Base-by-base conservation (phyloP, 225 moss, liverwort and hornwort species). In the Thuidium tamariscinum region DNA sequence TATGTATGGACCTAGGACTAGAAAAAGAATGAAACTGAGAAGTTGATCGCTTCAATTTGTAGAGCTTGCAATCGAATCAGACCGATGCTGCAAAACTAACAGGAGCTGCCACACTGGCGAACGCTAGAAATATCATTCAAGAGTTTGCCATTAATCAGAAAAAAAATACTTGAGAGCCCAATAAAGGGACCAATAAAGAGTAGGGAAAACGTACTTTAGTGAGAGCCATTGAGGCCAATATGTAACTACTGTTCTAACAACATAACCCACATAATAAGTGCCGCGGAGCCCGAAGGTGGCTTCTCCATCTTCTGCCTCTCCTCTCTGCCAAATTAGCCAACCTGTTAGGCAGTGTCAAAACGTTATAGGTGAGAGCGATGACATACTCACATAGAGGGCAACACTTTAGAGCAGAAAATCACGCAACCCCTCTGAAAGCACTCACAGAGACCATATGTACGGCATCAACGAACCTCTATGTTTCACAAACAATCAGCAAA, bases 311-410 rank as follows among this genome's bases (percentile, higher is more conserved):
- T 77, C 89, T 34, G 74, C 85, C 59, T 83, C 85, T 89, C 56
- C 89, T 88, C 83, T 95, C 97, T 97, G 97, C 97, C 94, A 94
- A 92, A 89, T 88, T 81, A 90, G 64, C 91, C 93, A 93, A 71
- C 94, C 97, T 97, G 95, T 94, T 96, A 96, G 92, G 84, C 86
- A 88, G 67, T 85, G 79, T 84, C 85, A 89, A 78, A 89, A 71
- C 27, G 62, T 42, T 77, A 82, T 73, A 51, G 60, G 69, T 91
- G 51, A 82, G 88, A 84, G 46, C 57, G 62, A 62, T 72, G 71
- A 82, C 64, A 71, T n/a, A 63, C 80, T 52, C 62, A 64, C 44
- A 39, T 13, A 46, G 42, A 66, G 77, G 42, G 62, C 41, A 48
- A 57, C 73, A 44, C 42, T 74, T 63, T 13, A 74, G 74, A 82